These are phyloP conservation scores for Aspergillus asperescens DNA, from an alignment of 495 filamentous ascomycete genomes.

Conservation along the genomic window DNA sequence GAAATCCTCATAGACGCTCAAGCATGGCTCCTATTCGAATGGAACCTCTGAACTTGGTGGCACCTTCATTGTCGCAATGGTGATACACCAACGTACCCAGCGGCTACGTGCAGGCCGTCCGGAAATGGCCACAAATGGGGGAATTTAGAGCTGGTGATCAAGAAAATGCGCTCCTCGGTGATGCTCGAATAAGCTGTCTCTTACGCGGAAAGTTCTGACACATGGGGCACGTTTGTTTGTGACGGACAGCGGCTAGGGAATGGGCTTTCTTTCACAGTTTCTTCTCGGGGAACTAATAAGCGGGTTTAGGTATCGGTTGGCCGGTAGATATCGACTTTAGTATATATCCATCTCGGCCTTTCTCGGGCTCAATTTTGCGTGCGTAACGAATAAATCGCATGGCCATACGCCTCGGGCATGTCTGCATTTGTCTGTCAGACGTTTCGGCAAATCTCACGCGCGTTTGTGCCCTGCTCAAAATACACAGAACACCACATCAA, in stretches of 20 bases:
- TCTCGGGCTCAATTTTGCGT: slow-evolving; percentile 8
- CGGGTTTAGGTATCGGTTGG: background rate
- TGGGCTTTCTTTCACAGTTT: background rate
- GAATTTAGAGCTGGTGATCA: slow-evolving; percentile 15
- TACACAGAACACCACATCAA: slow-evolving; percentile 12
- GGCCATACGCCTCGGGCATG: slow-evolving; percentile 17
- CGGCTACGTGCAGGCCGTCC: slow-evolving; percentile 22
- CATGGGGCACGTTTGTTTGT: slow-evolving; percentile 7
- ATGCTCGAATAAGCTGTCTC: background rate
- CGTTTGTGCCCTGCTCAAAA: slow-evolving; percentile 16
- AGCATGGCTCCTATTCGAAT: background rate
- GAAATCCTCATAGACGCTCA: background rate
- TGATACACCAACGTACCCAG: slow-evolving; percentile 25
- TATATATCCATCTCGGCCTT: background rate
- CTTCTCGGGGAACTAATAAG: background rate
- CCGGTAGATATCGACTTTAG: slow-evolving; percentile 2
- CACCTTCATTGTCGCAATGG: slow-evolving; percentile 6
- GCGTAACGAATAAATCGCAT: slow-evolving; percentile 22
- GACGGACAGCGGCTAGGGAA: background rate
- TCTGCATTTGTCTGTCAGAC: slow-evolving; percentile 16
- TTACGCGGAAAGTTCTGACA: background rate
- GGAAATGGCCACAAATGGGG: slow-evolving; percentile 22
- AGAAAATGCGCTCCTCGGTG: slow-evolving; percentile 1
- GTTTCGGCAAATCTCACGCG: slow-evolving; percentile 16
- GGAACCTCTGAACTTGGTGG: background rate